Conservation (phyloP, 768 basidiomycete genomes). For the Rhizopogon sp. region DNA sequence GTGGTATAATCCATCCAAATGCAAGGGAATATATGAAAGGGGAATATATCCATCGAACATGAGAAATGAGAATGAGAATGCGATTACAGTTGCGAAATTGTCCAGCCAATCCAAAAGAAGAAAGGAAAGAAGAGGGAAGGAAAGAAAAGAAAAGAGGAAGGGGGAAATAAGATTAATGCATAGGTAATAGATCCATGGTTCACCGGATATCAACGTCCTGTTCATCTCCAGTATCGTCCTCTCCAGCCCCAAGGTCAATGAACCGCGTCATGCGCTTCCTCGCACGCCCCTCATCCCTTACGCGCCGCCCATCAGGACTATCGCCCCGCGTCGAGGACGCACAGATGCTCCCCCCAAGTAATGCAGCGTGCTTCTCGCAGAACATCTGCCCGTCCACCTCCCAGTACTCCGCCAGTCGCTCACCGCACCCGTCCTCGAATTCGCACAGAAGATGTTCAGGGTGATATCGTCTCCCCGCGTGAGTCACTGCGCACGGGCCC, state of each 20-base stretch:
- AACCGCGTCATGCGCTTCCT: constrained; percentile 78
- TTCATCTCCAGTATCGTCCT: constrained; percentile 10
- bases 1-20: not conserved
- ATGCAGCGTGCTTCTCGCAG: constrained; percentile 73
- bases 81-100: not conserved
- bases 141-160: not conserved
- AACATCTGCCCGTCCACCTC: constrained; percentile 83
- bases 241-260: constrained; percentile 55
- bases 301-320: constrained; percentile 10
- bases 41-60: not conserved
- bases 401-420: constrained; percentile 33
- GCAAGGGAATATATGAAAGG: not conserved
- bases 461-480: too few relatives aligned
- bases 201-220: constrained; percentile 26
- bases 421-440: too few relatives aligned
- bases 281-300: constrained; percentile 41
- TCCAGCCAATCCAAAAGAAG: not conserved
- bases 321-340: constrained; percentile 14
- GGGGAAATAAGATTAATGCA: not conserved
- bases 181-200: not conserved
- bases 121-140: not conserved
- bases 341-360: constrained; percentile 19
- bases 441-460: too few relatives aligned
- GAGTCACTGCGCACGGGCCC: too few relatives aligned
- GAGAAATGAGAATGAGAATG: too few relatives aligned